A percentile compares a stretch with the other conserved stretches of the same genome.
Conservation (phyloP, 495 filamentous ascomycete species). For the Trichoderma virens region DNA sequence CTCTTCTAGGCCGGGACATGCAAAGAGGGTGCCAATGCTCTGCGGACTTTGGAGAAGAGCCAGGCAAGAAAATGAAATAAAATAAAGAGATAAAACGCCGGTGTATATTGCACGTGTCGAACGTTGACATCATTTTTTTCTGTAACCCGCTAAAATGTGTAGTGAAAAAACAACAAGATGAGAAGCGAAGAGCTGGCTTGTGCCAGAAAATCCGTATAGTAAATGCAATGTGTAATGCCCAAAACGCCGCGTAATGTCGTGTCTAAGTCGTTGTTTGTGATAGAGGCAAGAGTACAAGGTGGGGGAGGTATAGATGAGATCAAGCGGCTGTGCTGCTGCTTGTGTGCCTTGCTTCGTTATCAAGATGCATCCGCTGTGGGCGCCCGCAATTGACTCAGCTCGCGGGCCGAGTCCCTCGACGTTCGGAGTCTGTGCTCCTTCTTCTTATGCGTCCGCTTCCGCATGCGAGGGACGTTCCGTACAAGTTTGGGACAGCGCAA, state of each 20-base stretch:
- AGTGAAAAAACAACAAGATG: conserved; percentile 2
- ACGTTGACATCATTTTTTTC: background rate
- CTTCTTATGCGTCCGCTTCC: conserved; percentile 16
- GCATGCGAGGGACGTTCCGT: conserved; percentile 26
- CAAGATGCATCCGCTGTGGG: background rate
- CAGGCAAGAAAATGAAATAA: background rate
- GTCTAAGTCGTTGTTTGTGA: background rate
- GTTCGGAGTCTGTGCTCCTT: conserved; percentile 1
- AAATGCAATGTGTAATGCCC: background rate
- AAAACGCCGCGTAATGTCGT: conserved; percentile 8
- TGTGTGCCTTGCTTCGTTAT: background rate
- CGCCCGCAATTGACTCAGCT: background rate
- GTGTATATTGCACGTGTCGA: conserved; percentile 4
- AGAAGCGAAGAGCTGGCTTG: background rate
- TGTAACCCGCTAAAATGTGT: background rate
- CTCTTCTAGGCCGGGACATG: background rate
- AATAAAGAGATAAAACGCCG: background rate
- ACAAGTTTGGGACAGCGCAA: conserved; percentile 24
- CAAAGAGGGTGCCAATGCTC: too few relatives aligned
- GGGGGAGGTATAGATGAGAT: background rate
- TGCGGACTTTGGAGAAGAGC: background rate
- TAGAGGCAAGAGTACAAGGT: background rate
- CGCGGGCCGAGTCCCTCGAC: background rate
- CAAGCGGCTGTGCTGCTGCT: background rate
- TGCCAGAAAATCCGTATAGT: background rate